phyloP scores from a whole-genome alignment of 257 asterid genomes.

The Marsdenia floribunda region DNA sequence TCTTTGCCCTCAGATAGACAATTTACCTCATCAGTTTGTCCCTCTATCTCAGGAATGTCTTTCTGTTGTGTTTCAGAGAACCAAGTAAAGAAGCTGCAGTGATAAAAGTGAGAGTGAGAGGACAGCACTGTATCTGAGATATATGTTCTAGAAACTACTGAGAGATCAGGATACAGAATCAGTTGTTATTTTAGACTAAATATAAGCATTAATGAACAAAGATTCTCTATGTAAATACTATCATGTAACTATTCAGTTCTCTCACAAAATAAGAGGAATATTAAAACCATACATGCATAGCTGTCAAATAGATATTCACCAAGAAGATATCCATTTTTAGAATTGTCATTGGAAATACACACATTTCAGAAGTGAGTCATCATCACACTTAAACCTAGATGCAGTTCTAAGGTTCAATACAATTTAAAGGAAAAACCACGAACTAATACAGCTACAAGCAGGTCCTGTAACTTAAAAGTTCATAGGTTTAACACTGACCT shows the following conservation, averaged over 20 bases:
- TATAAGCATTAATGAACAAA: background rate
- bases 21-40: constrained; percentile 46
- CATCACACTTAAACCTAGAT: background rate
- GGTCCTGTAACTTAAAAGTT: background rate
- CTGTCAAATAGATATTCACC: background rate
- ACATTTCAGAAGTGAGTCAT: background rate
- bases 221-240: background rate
- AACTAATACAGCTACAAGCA: background rate
- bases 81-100: constrained; percentile 62
- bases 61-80: constrained; percentile 40
- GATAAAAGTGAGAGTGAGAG: constrained; percentile 18
- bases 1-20: constrained; percentile 5
- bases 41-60: constrained; percentile 27
- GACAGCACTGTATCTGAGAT: constrained; percentile 6
- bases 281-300: background rate
- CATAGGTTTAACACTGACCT: background rate
- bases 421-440: background rate
- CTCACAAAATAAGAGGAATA: background rate
- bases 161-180: constrained; percentile 1
- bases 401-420: background rate
- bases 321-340: background rate
- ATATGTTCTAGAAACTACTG: background rate
- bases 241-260: background rate
- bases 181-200: background rate
- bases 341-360: background rate